A percentile compares a stretch with the other conserved stretches of the same genome.
Evolutionary conservation across 495 filamentous ascomycete genomes (phyloP).

Genomic region (Platismatia glauca): DNA sequence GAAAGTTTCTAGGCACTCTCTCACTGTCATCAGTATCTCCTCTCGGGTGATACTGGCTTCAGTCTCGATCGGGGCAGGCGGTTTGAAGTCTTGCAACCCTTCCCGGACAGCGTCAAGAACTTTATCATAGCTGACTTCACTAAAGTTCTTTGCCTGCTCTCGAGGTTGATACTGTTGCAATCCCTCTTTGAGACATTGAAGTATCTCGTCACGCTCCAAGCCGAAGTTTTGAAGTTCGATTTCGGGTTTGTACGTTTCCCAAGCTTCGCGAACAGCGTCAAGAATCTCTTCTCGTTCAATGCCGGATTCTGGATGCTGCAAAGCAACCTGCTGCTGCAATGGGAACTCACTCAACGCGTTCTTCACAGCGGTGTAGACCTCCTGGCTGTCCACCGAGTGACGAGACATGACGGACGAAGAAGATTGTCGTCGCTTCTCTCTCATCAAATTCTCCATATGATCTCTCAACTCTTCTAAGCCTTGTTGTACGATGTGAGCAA

Average conservation of each 20-base stretch:
- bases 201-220: constrained; percentile 77
- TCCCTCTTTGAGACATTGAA: constrained; percentile 75
- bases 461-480: constrained; percentile 70
- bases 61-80: constrained; percentile 55
- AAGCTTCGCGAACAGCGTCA: constrained; percentile 74
- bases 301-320: constrained; percentile 30
- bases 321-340: constrained; percentile 30
- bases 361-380: constrained; percentile 73
- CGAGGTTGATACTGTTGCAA: constrained; percentile 63
- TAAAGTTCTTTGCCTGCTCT: constrained; percentile 34
- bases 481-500: constrained; percentile 67
- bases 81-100: constrained; percentile 66
- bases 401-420: constrained; percentile 41
- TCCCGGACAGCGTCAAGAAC: constrained; percentile 74
- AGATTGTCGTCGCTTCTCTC: constrained; percentile 64
- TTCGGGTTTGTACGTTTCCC: constrained; percentile 86
- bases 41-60: constrained; percentile 62
- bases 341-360: constrained; percentile 62
- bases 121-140: constrained; percentile 62
- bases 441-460: constrained; percentile 65
- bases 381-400: constrained; percentile 56
- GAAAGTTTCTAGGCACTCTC: constrained; percentile 68
- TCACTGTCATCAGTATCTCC: constrained; percentile 65
- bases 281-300: constrained; percentile 74
- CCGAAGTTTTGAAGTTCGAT: constrained; percentile 85